phyloP scores from a whole-genome alignment of 345 rosid genomes.

The Populus ilicifolia region DNA sequence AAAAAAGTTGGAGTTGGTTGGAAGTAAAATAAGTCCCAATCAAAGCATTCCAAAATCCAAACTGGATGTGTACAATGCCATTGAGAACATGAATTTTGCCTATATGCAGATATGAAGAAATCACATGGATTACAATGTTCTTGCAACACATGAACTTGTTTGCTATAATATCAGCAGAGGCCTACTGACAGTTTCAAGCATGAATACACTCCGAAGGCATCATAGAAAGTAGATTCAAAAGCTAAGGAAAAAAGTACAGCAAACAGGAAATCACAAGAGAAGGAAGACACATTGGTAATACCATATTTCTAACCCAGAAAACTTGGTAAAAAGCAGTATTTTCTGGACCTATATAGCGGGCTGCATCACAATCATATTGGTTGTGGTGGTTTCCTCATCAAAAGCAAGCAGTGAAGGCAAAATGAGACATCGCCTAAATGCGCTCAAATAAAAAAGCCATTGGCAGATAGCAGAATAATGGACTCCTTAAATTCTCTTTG shows the following conservation, averaged over 20 bases:
- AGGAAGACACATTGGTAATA: neutral
- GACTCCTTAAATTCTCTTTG: neutral
- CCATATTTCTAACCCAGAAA: neutral
- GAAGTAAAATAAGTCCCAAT: neutral
- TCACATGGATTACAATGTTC: neutral
- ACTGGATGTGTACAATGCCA: neutral
- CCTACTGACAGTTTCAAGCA: neutral
- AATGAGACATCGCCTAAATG: neutral
- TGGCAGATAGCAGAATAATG: neutral
- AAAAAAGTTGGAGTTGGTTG: neutral
- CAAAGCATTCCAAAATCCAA: neutral
- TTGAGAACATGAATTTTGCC: neutral
- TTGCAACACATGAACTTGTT: neutral
- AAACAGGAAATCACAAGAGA: neutral
- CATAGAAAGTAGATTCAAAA: neutral
- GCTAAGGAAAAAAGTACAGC: neutral
- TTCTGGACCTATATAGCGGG: neutral
- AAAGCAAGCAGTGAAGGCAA: neutral
- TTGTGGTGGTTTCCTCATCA: neutral
- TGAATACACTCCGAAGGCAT: neutral
- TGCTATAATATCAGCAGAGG: neutral
- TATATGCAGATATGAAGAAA: neutral
- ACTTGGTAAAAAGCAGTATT: neutral
- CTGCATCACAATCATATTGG: too few species aligned
- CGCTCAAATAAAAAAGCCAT: neutral